These are phyloP conservation scores for Colletotrichum sp. DNA, from an alignment of 2,329 filamentous ascomycete species.

Conservation along the genomic window DNA sequence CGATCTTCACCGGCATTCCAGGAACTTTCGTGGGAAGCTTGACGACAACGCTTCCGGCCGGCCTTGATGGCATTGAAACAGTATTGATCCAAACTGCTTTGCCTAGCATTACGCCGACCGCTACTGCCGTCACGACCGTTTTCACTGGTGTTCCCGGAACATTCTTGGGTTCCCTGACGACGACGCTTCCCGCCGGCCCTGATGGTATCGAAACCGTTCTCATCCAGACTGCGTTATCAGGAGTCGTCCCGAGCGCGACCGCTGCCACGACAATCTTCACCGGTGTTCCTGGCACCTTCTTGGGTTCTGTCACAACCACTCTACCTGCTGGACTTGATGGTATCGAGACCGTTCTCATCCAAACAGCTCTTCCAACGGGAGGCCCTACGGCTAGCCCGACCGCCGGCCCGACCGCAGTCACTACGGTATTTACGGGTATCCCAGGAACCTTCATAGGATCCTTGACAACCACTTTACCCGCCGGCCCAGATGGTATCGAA, in stretches of 20 bases:
- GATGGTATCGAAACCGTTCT: not conserved
- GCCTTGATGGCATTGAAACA: not conserved
- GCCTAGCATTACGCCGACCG: not conserved
- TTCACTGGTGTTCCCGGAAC: not conserved
- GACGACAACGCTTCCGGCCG: not conserved
- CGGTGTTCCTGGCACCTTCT: not conserved
- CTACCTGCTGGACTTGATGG: not conserved
- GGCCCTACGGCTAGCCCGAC: not conserved
- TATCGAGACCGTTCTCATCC: not conserved
- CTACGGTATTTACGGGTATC: not conserved
- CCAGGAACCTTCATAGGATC: not conserved
- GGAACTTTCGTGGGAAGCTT: not conserved
- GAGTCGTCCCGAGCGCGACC: not conserved
- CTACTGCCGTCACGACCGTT: not conserved
- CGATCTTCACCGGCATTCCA: not conserved
- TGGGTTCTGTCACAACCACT: not conserved
- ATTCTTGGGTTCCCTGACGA: not conserved
- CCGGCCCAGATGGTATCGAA: not conserved
- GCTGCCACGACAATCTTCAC: not conserved
- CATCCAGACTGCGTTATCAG: not conserved
- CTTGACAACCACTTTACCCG: not conserved
- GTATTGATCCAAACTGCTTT: not conserved
- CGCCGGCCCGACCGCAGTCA: not conserved
- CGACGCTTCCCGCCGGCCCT: not conserved
- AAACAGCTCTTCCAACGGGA: not conserved